Conservation (phyloP, 129 eudicot species). For the sunflower (Helianthus annuus) region HanXRQr2.0-SUNRISE NC_035442.2:158098921-158099420, state of each 20-base stretch:
- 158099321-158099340: too few species aligned
- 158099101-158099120: constrained; percentile 15
- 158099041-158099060: not conserved
- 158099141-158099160: constrained; percentile 15
- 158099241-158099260: too few species aligned
- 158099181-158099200: not conserved
- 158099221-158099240: constrained; percentile 14
- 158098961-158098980: constrained; percentile 37
- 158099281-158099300: too few species aligned
- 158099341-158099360: too few species aligned
- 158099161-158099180: not conserved
- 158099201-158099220: not conserved
- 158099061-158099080: constrained; percentile 22
- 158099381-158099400: too few species aligned
- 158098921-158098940: constrained; percentile 46
- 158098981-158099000: constrained; percentile 33
- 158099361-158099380: too few species aligned
- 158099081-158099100: constrained; percentile 47
- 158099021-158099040: not conserved
- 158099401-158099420: too few species aligned
- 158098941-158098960: constrained; percentile 32
- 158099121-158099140: constrained; percentile 59
- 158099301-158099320: too few species aligned
- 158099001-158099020: not conserved
- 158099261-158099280: too few species aligned